These are phyloP conservation scores for Saturnispora ahearnii DNA, from an alignment of 805 yeast genomes.

Conservation along the genomic window DNA sequence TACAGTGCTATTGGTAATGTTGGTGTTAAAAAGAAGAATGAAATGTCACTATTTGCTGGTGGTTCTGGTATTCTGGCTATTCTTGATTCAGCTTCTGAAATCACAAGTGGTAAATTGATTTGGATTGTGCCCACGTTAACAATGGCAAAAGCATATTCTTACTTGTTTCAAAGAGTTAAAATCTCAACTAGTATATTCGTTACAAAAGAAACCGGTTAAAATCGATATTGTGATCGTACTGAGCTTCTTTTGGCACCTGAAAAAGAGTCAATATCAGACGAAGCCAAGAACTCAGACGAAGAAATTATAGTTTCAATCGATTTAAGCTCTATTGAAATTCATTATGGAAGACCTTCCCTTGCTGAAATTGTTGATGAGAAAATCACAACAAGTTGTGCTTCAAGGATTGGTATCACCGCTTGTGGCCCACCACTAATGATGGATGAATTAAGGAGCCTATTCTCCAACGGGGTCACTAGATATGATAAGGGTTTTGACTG, in stretches of 20 bases:
- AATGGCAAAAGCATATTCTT: constrained; percentile 36
- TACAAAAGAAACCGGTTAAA: constrained; percentile 25
- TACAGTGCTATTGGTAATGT: constrained; percentile 42
- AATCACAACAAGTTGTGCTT: constrained; percentile 25
- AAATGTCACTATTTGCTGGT: constrained; percentile 52
- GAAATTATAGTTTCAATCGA: neutral
- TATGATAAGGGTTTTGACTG: constrained; percentile 8
- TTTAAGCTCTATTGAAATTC: neutral
- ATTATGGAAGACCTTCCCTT: constrained; percentile 33
- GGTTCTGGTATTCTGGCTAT: constrained; percentile 67
- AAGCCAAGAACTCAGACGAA: neutral
- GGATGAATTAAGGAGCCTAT: constrained; percentile 5
- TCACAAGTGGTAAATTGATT: constrained; percentile 34
- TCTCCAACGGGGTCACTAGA: neutral
- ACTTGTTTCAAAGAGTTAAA: constrained; percentile 21
- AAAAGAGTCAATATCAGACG: neutral
- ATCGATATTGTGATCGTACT: neutral
- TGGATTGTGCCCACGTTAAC: constrained; percentile 52
- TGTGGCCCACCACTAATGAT: constrained; percentile 40
- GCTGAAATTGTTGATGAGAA: constrained; percentile 27
- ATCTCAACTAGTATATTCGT: constrained; percentile 29
- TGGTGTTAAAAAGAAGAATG: constrained; percentile 40
- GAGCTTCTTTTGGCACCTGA: neutral
- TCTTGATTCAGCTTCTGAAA: constrained; percentile 29
- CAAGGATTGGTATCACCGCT: constrained; percentile 31